Evolutionary conservation across 305 asterid species (phyloP).

Genomic region (Withania somnifera): DNA sequence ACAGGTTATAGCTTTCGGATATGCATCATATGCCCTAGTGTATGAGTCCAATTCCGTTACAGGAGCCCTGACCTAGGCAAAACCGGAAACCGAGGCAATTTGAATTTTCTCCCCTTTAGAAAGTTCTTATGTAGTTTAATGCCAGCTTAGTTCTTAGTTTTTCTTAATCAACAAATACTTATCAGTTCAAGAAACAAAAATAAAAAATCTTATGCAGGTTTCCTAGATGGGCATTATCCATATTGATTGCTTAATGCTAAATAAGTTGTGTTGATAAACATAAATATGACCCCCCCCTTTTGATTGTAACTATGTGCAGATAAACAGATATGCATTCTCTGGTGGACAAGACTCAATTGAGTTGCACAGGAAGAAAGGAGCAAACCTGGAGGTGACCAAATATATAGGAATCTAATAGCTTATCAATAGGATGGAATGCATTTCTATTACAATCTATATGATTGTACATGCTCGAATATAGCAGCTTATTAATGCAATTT

Average conservation of each 20-base stretch:
- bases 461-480: not conserved
- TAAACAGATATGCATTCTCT: constrained; percentile 85
- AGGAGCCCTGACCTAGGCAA: not conserved
- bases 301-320: constrained; percentile 24
- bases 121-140: not conserved
- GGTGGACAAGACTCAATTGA: constrained; percentile 95
- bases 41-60: not conserved
- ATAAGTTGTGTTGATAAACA: not conserved
- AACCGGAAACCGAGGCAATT: not conserved
- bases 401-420: not conserved
- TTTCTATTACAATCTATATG: not conserved
- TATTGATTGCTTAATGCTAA: not conserved
- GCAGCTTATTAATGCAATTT: not conserved
- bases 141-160: not conserved
- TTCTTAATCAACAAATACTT: not conserved
- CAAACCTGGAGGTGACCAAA: constrained; percentile 76
- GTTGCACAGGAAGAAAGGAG: constrained; percentile 82
- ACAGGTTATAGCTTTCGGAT: not conserved
- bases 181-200: not conserved
- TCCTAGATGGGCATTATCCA: not conserved
- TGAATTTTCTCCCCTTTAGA: not conserved
- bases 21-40: not conserved
- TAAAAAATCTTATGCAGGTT: not conserved
- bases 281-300: not conserved
- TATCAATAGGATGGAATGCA: not conserved